Base-by-base conservation (phyloP, 192 early-diverging fungal genomes). In the Haplosporangium gracile region DNA sequence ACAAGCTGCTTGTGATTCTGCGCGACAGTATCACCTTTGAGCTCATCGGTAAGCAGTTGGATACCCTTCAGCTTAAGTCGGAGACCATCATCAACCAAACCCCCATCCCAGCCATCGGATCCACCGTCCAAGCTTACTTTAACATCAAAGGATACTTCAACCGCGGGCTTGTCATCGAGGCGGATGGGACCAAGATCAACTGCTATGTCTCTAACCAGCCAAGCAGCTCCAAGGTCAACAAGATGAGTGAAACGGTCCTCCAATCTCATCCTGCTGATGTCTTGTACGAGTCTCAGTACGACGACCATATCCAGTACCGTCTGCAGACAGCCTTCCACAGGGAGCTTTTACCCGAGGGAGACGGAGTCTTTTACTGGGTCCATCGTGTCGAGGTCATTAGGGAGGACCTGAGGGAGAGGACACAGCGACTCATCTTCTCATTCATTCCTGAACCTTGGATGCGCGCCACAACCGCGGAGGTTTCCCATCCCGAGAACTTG, bases 391-490 rank as follows among this genome's bases (percentile, higher is more conserved):
- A 80, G 22, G 68, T 86, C 24, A 53, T 77, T 20, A 72, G 78
- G 36, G 79, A 86, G 32, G 60, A 86, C 43, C 5, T 78, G 13
- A 34, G n/a, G n/a, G 36, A 71, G 0, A 81, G 36, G 29, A 74
- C 84, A 1, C 60, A 74, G 32, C 49, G 49, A 4, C 36, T 86
- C 11, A 74, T 86, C 1, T 86, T 86, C 63, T 86, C 84, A 5
- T 86, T 86, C 18, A 75, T 86, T 18, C 84, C 84, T 1, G 84
- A 86, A 51, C 84, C 84, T 5, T 86, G 84, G 84, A 86, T 86
- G 84, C 84, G 84, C 11, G 76, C 76, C 22, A 81, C 79, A 40
- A 86, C 84, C 10, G 60, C 22, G 10, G 84, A 86, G 8, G 78
- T 80, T 5, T 75, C 68, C 1, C 70, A 81, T 9, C 84, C 84